A percentile compares a stretch with the other conserved stretches of the same genome.
Conservation (phyloP, 495 filamentous ascomycete species). For the Aspergillus mulundensis region DNA sequence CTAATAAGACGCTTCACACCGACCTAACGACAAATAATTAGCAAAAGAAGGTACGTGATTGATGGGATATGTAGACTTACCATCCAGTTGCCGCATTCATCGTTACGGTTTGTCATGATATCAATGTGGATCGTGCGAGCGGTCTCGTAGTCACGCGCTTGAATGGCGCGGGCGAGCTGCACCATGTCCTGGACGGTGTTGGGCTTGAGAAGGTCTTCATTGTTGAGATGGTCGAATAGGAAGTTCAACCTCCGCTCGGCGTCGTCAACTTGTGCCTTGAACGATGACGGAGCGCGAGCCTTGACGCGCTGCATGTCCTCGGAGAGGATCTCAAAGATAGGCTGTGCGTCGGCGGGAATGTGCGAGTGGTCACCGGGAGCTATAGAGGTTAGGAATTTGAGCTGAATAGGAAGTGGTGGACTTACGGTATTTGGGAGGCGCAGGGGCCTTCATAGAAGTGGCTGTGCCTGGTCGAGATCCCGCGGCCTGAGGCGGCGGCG, state of each 20-base stretch:
- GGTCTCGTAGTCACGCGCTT: conserved; percentile 67
- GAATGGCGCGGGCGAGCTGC: conserved; percentile 63
- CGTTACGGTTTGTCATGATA: conserved; percentile 73
- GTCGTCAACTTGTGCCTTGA: conserved; percentile 82
- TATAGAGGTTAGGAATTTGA: conserved; percentile 25
- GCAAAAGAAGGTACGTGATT: no score
- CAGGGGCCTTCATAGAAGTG: conserved; percentile 46
- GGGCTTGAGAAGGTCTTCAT: conserved; percentile 78
- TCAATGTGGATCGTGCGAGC: conserved; percentile 74
- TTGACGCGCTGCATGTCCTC: conserved; percentile 87
- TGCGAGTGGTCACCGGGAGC: conserved; percentile 84
- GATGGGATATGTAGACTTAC: conserved; percentile 47
- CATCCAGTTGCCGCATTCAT: conserved; percentile 95
- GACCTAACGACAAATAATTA: conserved; percentile 48
- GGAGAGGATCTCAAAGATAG: conserved; percentile 75
- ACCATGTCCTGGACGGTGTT: conserved; percentile 73
- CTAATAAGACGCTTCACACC: conserved; percentile 88
- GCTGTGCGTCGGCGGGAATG: conserved; percentile 70
- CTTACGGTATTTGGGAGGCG: conserved; percentile 66
- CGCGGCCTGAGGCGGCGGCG: conserved; percentile 39
- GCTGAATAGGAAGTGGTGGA: conserved; percentile 9
- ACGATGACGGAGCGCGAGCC: conserved; percentile 70
- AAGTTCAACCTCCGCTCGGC: conserved; percentile 87
- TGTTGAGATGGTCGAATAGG: conserved; percentile 95
- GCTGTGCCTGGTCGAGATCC: conserved; percentile 50